Percentiles rank a stretch among this genome's conserved stretches.
Evolutionary conservation across 108 stramenopile genomes (phyloP).

Genomic region (Cylindrotheca fusiformis): DNA sequence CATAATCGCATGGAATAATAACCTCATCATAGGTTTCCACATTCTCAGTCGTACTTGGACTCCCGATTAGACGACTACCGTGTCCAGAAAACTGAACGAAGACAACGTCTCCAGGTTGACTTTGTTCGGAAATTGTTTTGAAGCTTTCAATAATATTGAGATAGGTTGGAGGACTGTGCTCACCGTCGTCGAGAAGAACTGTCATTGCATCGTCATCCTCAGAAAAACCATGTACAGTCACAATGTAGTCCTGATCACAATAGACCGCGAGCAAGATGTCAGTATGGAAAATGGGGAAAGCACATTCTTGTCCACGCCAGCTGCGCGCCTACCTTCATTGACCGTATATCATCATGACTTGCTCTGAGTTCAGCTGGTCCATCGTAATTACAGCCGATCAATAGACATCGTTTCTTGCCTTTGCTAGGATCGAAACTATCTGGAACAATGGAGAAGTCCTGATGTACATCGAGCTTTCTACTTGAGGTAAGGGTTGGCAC

Average conservation of each 20-base stretch:
- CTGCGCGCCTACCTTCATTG: slow-evolving; percentile 59
- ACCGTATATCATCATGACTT: slow-evolving; percentile 81
- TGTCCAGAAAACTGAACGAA: slow-evolving; percentile 86
- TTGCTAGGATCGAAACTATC: slow-evolving; percentile 53
- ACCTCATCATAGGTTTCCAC: slow-evolving; percentile 81
- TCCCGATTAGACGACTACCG: slow-evolving; percentile 77
- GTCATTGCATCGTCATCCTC: slow-evolving; percentile 71
- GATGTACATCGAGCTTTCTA: slow-evolving; percentile 66
- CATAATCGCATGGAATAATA: slow-evolving; percentile 70
- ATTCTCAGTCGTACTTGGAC: slow-evolving; percentile 42
- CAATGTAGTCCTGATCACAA: slow-evolving; percentile 61
- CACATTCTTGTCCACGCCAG: background rate
- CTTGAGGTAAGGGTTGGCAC: slow-evolving; percentile 67
- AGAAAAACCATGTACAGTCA: slow-evolving; percentile 84
- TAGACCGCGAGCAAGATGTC: background rate
- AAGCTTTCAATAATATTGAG: slow-evolving; percentile 75
- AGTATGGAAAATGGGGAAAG: background rate
- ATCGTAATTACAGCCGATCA: slow-evolving; percentile 84
- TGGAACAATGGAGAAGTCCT: slow-evolving; percentile 74
- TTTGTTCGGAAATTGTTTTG: slow-evolving; percentile 67
- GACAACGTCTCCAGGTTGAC: slow-evolving; percentile 85
- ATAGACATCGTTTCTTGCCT: slow-evolving; percentile 66
- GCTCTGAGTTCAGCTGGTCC: slow-evolving; percentile 73
- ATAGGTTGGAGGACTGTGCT: slow-evolving; percentile 70
- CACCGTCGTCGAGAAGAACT: slow-evolving; percentile 73